Evolutionary conservation across 495 filamentous ascomycete genomes (phyloP).

Genomic region (Cairneyella variabilis): DNA sequence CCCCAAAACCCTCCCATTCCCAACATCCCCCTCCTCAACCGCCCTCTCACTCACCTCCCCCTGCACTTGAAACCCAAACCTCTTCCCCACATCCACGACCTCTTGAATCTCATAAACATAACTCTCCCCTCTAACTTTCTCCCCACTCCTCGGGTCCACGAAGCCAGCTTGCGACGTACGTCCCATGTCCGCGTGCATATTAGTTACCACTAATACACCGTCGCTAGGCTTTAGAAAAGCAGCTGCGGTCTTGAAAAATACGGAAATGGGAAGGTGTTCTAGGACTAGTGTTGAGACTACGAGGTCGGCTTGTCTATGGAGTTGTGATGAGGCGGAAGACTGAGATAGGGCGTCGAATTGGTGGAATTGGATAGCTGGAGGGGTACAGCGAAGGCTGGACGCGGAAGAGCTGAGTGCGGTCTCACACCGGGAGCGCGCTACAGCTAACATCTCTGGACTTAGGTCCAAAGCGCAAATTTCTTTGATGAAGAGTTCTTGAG

Average conservation of each 20-base stretch:
- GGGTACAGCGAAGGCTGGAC: background rate
- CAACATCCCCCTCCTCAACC: conserved; percentile 48
- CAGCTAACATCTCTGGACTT: conserved; percentile 36
- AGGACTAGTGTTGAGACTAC: conserved; percentile 62
- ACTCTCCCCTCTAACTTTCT: conserved; percentile 60
- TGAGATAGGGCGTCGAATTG: conserved; percentile 20
- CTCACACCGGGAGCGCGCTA: conserved; percentile 11
- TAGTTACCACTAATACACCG: conserved; percentile 59
- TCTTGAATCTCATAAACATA: conserved; percentile 55
- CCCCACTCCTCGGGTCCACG: conserved; percentile 49
- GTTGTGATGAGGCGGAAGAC: conserved; percentile 4
- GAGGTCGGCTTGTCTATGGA: conserved; percentile 35
- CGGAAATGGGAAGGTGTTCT: conserved; percentile 58
- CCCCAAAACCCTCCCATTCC: conserved; percentile 38
- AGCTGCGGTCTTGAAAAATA: conserved; percentile 52
- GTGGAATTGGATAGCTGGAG: conserved; percentile 2
- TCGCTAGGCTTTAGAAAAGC: conserved; percentile 37
- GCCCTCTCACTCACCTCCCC: conserved; percentile 23
- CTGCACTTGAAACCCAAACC: conserved; percentile 46
- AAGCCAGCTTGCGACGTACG: conserved; percentile 62
- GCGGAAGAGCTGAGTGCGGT: background rate
- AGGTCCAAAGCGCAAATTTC: conserved; percentile 47
- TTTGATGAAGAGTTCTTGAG: conserved; percentile 14
- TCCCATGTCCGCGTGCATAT: conserved; percentile 74
- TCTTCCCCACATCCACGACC: conserved; percentile 49